Base-by-base conservation (phyloP, 2,329 filamentous ascomycete species). In the Teratosphaeria pseudoeucalypti region DNA sequence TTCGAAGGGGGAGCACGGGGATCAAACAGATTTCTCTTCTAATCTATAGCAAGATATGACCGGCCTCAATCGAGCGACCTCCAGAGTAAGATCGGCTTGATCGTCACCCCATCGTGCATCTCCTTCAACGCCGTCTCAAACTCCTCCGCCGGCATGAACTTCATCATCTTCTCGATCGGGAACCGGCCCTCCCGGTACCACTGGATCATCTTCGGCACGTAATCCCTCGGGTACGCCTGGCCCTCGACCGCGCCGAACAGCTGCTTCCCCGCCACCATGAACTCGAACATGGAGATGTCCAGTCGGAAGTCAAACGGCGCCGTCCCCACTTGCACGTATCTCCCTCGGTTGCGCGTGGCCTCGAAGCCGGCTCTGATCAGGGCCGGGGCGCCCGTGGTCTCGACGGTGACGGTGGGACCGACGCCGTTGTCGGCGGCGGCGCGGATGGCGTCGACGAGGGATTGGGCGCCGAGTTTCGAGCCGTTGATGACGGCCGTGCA, bases 281-380 rank as follows among this genome's bases (percentile, higher is more conserved):
- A 77, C 14, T 71, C 68, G 19, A 77, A 75, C 49, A 78, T 72
- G 7, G 75, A 73, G 3, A 82, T 61, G 3, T 69, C 61, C 23
- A 81, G 59, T n/a, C 72, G 72, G 6, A 74, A 71, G 2, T 77
- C 75, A 2, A 76, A 72, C 49, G 76, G 74, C 5, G 79, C 74
- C 0, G 76, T 76, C 0, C 81, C 80, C 19, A 82, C 77, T 63
- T 81, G 77, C 6, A 82, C 73, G 29, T 81, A 73, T 61, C 77
- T 77, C 1, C 79, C 81, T 59, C 74, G 74, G 34, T 75, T 74
- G 12, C 76, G 69, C 5, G 78, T 74, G 37, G 74, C 74, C 1
- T 76, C 71, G 2, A 81, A 61, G 1, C 73, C 75, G 3, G 76
- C 75, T 9, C 75, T 69, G 16, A 81, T 68, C 59, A 81, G 61